These are phyloP conservation scores for Clohesyomyces aquaticus DNA, from an alignment of 495 filamentous ascomycete species.

Conservation along the genomic window DNA sequence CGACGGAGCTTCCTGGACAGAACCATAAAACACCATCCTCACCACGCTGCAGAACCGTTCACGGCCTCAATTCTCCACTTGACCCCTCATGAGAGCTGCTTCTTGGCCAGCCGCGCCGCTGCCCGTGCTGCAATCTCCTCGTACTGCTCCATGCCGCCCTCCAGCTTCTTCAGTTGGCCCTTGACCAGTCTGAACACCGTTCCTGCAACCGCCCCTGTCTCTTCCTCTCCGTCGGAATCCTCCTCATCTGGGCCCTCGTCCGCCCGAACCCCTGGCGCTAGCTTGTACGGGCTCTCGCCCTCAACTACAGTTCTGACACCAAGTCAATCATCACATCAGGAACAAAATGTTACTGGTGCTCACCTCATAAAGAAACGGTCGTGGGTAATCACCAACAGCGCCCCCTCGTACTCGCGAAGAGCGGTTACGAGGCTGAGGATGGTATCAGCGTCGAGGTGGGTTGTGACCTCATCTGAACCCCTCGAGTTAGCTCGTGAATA, in stretches of 20 bases:
- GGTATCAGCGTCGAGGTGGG: constrained; percentile 80
- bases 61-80: neutral
- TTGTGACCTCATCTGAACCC: constrained; percentile 69
- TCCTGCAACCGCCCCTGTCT: constrained; percentile 43
- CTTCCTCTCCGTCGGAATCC: constrained; percentile 51
- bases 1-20: neutral
- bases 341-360: neutral
- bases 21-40: neutral
- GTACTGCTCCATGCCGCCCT: constrained; percentile 46
- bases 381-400: constrained; percentile 73
- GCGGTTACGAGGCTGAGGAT: constrained; percentile 69
- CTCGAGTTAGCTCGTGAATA: neutral
- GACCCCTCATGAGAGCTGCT: neutral
- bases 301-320: constrained; percentile 53
- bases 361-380: constrained; percentile 74
- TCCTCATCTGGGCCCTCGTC: constrained; percentile 52
- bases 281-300: constrained; percentile 55
- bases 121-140: constrained; percentile 42
- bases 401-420: constrained; percentile 68
- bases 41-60: neutral
- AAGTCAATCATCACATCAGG: constrained; percentile 5
- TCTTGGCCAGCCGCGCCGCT: constrained; percentile 37
- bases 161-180: constrained; percentile 44
- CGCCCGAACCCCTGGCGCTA: constrained; percentile 57
- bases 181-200: constrained; percentile 43